phyloP scores from a whole-genome alignment of 208 protist genomes.

The Phytomonas francai region DNA sequence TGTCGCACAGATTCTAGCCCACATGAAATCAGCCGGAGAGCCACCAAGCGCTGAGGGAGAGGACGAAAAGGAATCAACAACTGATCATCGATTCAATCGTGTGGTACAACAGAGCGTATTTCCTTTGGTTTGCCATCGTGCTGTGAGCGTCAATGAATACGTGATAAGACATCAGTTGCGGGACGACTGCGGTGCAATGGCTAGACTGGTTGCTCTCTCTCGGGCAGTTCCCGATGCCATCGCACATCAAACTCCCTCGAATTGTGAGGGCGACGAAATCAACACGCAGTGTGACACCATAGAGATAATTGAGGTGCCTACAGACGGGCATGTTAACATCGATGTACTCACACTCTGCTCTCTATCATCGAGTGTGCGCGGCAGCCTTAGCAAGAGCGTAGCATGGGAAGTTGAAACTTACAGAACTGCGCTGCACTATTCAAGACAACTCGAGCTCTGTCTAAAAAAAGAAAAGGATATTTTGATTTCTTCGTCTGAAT shows the following conservation, averaged over 20 bases:
- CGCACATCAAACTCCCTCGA: background rate
- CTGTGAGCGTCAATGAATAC: constrained; percentile 11
- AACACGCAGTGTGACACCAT: background rate
- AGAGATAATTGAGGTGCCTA: background rate
- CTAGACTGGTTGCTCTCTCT: background rate
- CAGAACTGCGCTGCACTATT: background rate
- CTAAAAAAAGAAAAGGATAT: background rate
- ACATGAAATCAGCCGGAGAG: background rate
- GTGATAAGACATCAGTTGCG: background rate
- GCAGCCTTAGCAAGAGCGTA: background rate
- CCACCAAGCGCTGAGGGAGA: background rate
- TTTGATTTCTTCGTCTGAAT: background rate
- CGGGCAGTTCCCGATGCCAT: background rate
- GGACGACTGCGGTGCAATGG: background rate
- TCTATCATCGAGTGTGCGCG: background rate
- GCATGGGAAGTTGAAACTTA: background rate
- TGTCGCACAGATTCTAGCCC: constrained; percentile 32
- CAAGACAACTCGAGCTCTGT: background rate
- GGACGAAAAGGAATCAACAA: background rate
- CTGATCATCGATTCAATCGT: background rate
- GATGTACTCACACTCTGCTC: background rate
- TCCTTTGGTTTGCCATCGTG: constrained; percentile 19
- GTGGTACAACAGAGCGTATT: constrained; percentile 22
- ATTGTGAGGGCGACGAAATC: background rate
- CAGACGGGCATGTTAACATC: background rate